These are phyloP conservation scores for Rhizopus arrhizus DNA, from an alignment of 371 early-diverging fungal genomes.

Conservation along the genomic window DNA sequence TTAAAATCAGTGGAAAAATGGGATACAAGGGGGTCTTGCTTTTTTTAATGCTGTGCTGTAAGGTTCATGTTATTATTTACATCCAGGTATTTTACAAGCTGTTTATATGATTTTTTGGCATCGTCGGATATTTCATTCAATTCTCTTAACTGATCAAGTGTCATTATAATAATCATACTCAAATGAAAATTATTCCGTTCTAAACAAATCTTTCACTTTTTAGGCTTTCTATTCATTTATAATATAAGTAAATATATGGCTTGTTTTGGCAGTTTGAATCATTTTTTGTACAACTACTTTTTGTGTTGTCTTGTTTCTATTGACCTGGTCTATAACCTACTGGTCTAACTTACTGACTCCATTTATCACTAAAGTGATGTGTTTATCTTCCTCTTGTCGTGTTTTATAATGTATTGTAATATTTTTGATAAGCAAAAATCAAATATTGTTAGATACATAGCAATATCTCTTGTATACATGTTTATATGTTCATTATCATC, in stretches of 20 bases:
- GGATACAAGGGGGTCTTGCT: conserved; percentile 40
- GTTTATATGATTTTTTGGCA: conserved; percentile 1
- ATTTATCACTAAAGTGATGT: conserved; percentile 40
- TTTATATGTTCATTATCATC: conserved; percentile 6
- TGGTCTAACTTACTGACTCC: conserved; percentile 46
- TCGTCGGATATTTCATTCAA: background rate
- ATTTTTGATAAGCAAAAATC: conserved; percentile 48
- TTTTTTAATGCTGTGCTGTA: conserved; percentile 44
- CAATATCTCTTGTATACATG: conserved; percentile 34
- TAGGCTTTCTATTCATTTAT: background rate
- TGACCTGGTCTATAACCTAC: conserved; percentile 38
- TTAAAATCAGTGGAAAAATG: conserved; percentile 48
- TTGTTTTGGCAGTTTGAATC: conserved; percentile 48
- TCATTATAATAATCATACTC: conserved; percentile 46
- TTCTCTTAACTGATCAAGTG: conserved; percentile 24
- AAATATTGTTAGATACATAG: conserved; percentile 43
- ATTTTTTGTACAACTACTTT: conserved; percentile 31
- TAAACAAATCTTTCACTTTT: conserved; percentile 29
- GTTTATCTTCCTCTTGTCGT: conserved; percentile 14
- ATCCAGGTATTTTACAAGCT: conserved; percentile 34
- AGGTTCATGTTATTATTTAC: conserved; percentile 43
- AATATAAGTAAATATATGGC: background rate
- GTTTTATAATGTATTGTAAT: conserved; percentile 14
- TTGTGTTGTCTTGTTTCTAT: conserved; percentile 17
- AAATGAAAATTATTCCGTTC: conserved; percentile 52